These are phyloP conservation scores for Penicillium sp. DNA, from an alignment of 2,329 filamentous ascomycete genomes.

Conservation along the genomic window DNA sequence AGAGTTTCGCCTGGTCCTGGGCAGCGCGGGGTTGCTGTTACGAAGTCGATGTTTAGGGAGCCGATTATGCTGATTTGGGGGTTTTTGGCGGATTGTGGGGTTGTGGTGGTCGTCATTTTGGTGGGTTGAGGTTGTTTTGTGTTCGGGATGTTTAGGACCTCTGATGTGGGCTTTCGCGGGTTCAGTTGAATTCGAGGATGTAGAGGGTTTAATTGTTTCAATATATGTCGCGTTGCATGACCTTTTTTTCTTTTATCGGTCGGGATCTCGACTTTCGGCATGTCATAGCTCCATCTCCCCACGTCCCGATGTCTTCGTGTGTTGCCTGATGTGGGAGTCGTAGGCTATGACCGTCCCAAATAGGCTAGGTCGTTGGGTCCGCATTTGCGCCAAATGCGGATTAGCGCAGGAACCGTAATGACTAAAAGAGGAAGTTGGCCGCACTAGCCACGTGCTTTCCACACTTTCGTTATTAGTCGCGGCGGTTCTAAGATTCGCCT, in stretches of 20 bases:
- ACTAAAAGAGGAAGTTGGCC: not conserved
- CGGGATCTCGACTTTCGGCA: not conserved
- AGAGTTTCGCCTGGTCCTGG: constrained; percentile 74
- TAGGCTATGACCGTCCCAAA: not conserved
- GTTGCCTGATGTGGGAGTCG: not conserved
- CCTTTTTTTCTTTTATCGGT: not conserved
- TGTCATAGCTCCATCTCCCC: not conserved
- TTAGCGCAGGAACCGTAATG: not conserved
- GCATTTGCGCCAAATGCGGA: not conserved
- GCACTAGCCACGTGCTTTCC: not conserved
- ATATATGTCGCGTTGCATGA: not conserved
- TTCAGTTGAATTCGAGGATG: not conserved
- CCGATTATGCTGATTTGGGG: constrained; percentile 64
- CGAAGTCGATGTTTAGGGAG: constrained; percentile 81
- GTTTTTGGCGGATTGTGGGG: not conserved
- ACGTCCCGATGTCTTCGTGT: not conserved
- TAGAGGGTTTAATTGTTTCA: not conserved
- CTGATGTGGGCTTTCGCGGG: not conserved
- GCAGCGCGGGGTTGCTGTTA: constrained; percentile 69
- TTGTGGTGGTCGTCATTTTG: constrained; percentile 12
- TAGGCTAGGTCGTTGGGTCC: not conserved
- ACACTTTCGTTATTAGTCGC: no score
- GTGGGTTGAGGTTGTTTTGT: not conserved
- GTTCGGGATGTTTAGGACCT: not conserved
- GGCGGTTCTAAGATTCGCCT: no score